Base-by-base conservation (phyloP, 2,329 filamentous ascomycete species). In the Diplocarpon rosae region DNA sequence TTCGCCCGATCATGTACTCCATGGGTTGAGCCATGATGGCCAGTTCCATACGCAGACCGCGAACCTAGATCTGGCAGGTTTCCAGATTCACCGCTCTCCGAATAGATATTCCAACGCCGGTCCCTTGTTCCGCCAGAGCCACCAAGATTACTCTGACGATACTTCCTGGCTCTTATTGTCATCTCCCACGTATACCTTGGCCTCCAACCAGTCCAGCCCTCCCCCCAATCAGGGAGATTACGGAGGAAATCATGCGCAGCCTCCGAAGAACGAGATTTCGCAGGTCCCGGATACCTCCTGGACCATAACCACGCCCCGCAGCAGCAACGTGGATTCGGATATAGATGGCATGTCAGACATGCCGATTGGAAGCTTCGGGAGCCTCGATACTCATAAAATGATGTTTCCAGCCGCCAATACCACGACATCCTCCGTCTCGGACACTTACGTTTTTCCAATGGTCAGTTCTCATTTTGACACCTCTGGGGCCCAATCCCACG, bases 331-430 rank as follows among this genome's bases (percentile, higher is more conserved):
- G 28, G 49, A 41, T 13, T 42, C 48, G 9, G 51, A 52, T 2
- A 35, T 52, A 14, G 51, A 52, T n/a, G 53, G 50, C 31, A 50
- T 50, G 35, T 47, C 52, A 12, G 55, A 55, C 11, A 48, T 52
- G 27, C 47, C 51, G n/a, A 50, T 50, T 45, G 52, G 51, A 27
- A 56, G 46, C 35, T 51, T 50, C 37, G 52, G 48, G n/a, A 57
- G 47, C 46, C 50, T 59, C 41, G 38, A 31, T 20, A 24, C 24
- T 32, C 49, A 52, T 27, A 43, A 42, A 37, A 42, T 44, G 41
- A n/a, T 44, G 12, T 45, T 50, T 9, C 40, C 50, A 13, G 38
- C 49, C 10, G 48, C 54, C 17, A 49, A 47, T 29, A 56, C 54
- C 27, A 37, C 45, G 9, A 32, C 52, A 30, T 56, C 56, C 5